Evolutionary conservation across 345 rosid genomes (phyloP), one percentile per base, ranked within the genome.

Genomic region (Laguncularia racemosa): DNA sequence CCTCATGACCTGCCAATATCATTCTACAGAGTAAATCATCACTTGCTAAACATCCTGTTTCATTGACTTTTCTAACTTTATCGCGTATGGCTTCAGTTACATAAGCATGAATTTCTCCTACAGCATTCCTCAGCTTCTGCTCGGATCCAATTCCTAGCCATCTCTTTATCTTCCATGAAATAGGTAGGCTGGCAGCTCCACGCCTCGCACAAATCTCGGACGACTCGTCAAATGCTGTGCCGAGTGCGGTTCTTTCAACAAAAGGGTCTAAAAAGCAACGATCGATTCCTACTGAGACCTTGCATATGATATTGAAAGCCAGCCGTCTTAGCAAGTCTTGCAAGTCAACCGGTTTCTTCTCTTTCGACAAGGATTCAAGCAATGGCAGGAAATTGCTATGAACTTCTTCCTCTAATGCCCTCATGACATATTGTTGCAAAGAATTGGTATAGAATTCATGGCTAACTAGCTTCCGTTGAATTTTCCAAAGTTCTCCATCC

Each of bases 131-230:
- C 33, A 89, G 77, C 47, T 59, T 72, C 52, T 61, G 65, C 48
- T 89, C 97, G 14, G 78, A 73, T 20, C 97, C 91, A 13, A 78
- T 52, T 12, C 79, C 72, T 11, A 84, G 55, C 73, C 60, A 71
- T 44, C 77, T 74, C 71, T 89, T 79, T 0, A 86, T 44, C 83
- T 82, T 89, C 89, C 96, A 86, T 16, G 76, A 69, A 26, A 81
- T 15, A 17, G 71, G 64, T 57, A 78, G 53, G 17, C 80, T 72
- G 1, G 84, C 89, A 2, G 70, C 70, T 16, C 85, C 81, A 12
- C 92, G 87, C 60, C 71, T 58, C 11, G 84, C 83, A 3, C 79
- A 78, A n/a, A 84, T 71, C 74, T 69, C 81, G 0, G 87, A 82
- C 0, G 82, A 83, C 45, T 72, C 51, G 48, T 86, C 89, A 14